These are phyloP conservation scores for Coprinopsis marcescibilis DNA, from an alignment of 768 basidiomycete genomes.

Conservation along the genomic window DNA sequence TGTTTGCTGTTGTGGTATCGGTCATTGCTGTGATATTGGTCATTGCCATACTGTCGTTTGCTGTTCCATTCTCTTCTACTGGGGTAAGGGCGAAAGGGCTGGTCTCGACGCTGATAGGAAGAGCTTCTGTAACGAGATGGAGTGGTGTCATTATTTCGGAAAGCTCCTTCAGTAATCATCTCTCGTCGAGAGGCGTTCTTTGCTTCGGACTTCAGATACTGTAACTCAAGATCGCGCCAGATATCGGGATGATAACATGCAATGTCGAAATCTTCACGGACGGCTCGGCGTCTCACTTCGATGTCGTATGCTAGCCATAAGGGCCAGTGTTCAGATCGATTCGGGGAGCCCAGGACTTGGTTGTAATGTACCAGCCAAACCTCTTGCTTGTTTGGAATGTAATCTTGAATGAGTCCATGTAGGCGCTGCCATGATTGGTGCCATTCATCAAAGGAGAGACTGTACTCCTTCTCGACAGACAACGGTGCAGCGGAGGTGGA, in stretches of 20 bases:
- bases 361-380: constrained; percentile 15
- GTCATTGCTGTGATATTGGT: not conserved
- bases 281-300: constrained; percentile 9
- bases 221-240: constrained; percentile 13
- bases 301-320: constrained; percentile 15
- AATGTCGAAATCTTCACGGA: constrained; percentile 9
- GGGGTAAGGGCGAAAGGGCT: not conserved
- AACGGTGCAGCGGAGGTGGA: constrained; percentile 11
- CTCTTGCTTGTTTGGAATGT: constrained; percentile 8
- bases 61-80: not conserved
- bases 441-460: constrained; percentile 19
- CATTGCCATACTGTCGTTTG: not conserved
- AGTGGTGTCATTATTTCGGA: not conserved
- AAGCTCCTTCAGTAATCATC: not conserved
- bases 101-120: not conserved
- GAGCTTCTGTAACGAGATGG: not conserved
- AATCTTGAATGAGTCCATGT: constrained; percentile 10
- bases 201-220: not conserved
- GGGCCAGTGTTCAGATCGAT: constrained; percentile 10
- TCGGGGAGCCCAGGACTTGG: constrained; percentile 7
- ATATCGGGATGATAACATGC: constrained; percentile 1
- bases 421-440: constrained; percentile 17
- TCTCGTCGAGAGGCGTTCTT: no score
- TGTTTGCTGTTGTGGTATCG: not conserved
- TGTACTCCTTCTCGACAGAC: constrained; percentile 9